A percentile compares a stretch with the other conserved stretches of the same genome.
Evolutionary conservation across 192 early-diverging fungal genomes (phyloP).

Genomic region (Cladochytrium replicatum): DNA sequence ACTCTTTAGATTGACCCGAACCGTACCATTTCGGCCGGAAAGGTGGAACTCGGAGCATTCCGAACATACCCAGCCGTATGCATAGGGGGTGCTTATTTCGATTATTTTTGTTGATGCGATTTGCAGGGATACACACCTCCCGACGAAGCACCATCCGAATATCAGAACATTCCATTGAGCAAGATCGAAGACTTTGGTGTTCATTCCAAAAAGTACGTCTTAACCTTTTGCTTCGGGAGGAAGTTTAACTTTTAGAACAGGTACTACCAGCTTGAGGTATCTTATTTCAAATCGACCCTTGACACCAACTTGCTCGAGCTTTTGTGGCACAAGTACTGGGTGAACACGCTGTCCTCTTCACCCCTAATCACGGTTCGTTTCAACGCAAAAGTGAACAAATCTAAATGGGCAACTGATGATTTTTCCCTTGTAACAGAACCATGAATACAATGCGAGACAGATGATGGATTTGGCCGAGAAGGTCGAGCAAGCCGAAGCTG

Average conservation of each 20-base stretch:
- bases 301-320: constrained; percentile 79
- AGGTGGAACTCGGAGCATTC: constrained; percentile 97
- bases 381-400: neutral
- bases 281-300: constrained; percentile 85
- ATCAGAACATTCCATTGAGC: constrained; percentile 82
- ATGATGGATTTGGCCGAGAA: constrained; percentile 75
- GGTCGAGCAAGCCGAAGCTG: constrained; percentile 62
- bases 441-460: constrained; percentile 67
- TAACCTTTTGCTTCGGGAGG: constrained; percentile 10
- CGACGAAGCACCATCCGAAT: constrained; percentile 70
- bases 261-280: constrained; percentile 85
- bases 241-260: too few relatives aligned
- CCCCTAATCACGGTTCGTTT: constrained; percentile 67
- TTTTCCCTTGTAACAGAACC: constrained; percentile 47
- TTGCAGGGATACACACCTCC: constrained; percentile 62
- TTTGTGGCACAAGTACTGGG: constrained; percentile 98
- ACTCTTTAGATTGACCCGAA: constrained; percentile 81
- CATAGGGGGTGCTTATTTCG: constrained; percentile 7
- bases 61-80: constrained; percentile 84
- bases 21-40: constrained; percentile 91
- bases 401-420: constrained; percentile 9
- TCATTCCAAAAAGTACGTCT: constrained; percentile 62
- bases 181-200: constrained; percentile 99
- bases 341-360: constrained; percentile 88
- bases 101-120: neutral